Base-by-base conservation (phyloP, 768 basidiomycete genomes). In the Kwoniella botswanensis region DNA sequence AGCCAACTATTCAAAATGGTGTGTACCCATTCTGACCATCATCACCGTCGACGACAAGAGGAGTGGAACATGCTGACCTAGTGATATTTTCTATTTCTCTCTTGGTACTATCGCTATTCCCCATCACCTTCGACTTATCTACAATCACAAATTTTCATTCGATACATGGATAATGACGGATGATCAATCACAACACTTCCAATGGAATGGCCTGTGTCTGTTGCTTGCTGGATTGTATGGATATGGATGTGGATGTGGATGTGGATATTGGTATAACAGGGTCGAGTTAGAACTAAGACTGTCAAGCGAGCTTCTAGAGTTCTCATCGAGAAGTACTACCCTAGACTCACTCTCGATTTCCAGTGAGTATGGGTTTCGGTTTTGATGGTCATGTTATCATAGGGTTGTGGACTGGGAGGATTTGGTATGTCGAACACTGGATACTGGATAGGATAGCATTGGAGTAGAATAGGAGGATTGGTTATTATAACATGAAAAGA, bases 261-360 rank as follows among this genome's bases (percentile, higher is more conserved):
- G 13, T 50, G 63, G 60, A 62, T 44, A 43, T 61, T 62, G 42
- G 9, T 60, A 50, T 55, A 65, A 65, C 84, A 98, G 97, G 97
- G 97, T 85, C 94, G 97, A 83, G 96, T 99, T 87, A 93, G 97
- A 84, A 99, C 97, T 82, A 99, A 99, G 88, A 99, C 97, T 76
- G 96, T 95, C 84, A 99, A 99, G 89, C 93, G 95, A 87, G 96
- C 97, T 83, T 98, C 95, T 76, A 91, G 97, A 74, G 93, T 95
- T 81, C 89, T 98, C 86, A 98, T 99, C 83, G 97, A 99, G 89
- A 98, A 98, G 89, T 99, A 98, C 90, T 99, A 99, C 88, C 96
- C 96, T 79, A 93, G 96, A 83, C 90, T 99, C 80, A 98, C 96
- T 76, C 92, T 98, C 85, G 96, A 98, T 85, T 98, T 98, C 86